Evolutionary conservation across 805 yeast species (phyloP).

Genomic region (Wickerhamiella qilinensis): DNA sequence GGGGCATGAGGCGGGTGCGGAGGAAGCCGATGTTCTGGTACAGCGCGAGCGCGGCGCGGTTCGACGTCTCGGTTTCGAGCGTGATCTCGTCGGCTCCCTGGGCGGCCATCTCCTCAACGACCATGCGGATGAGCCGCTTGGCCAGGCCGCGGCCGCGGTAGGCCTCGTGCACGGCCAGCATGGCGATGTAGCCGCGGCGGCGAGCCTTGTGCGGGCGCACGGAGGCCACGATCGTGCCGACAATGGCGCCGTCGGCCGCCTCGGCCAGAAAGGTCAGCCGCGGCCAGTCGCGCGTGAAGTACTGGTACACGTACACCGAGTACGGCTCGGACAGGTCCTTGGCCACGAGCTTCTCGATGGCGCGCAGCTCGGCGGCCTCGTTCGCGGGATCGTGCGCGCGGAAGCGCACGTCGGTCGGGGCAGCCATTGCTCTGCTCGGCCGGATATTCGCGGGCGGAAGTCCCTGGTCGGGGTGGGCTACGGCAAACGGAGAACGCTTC

Average conservation of each 20-base stretch:
- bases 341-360: conserved; percentile 36
- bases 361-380: conserved; percentile 19
- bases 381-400: conserved; percentile 11
- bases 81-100: conserved; percentile 75
- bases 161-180: conserved; percentile 68
- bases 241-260: conserved; percentile 14
- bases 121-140: conserved; percentile 42
- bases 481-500: background rate
- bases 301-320: conserved; percentile 82
- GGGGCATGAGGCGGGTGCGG: conserved; percentile 54
- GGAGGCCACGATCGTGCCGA: conserved; percentile 81
- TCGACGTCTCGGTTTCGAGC: conserved; percentile 81
- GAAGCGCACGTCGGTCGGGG: conserved; percentile 4
- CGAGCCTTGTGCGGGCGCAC: conserved; percentile 59
- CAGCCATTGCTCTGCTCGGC: background rate
- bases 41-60: conserved; percentile 47
- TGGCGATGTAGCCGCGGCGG: conserved; percentile 83
- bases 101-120: conserved; percentile 47
- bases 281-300: conserved; percentile 84
- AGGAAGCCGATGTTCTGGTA: conserved; percentile 68
- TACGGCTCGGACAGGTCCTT: conserved; percentile 83
- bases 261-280: conserved; percentile 47
- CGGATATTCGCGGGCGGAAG: background rate
- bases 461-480: background rate
- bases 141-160: conserved; percentile 77